Base-by-base conservation (phyloP, 2,329 filamentous ascomycete genomes). In the Trichoderma oligosporum region DNA sequence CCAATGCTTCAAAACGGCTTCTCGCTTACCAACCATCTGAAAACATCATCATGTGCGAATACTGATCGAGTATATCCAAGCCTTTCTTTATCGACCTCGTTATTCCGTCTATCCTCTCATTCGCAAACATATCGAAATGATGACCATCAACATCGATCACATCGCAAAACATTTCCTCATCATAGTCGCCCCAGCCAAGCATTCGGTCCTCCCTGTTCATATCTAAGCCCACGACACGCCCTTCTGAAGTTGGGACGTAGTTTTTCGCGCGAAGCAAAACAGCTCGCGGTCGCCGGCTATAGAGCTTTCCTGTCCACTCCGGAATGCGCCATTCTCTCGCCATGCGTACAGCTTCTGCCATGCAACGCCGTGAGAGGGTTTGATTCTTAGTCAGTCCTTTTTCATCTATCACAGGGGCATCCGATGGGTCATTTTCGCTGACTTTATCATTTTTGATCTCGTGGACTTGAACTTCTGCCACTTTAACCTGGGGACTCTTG, bases 151-250 rank as follows among this genome's bases (percentile, higher is more conserved):
- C 70, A 9, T 79, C 74, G n/a, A 80, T 59, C 1, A 81, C 70
- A 11, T 73, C 66, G 24, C 67, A 65, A 9, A 83, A 73, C 63
- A 82, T 70, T 20, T 68, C 67, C 25, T 70, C 69, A 20, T 74
- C 68, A 42, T 83, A 81, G 7, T 61, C 48, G 2, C 74, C 75
- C 81, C 81, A 83, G 8, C 80, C 80, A 1, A 83, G 69, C 49
- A 68, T 63, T 2, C 61, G 65, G 14, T 78, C 74, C 0, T 66
- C 59, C 0, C 81, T 74, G 20, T 70, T 63, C n/a, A 74, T 58
- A 57, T 83, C 81, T 8, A 82, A 71, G 4, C 68, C 62, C 27
- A 65, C 66, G 31, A 65, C 64, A 0, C 63, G 65, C 1, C 65
- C 67, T 0, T 64, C 61, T 5, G 36, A 25, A 33, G 68, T 65